These are phyloP conservation scores for Alternaria sp. DNA, from an alignment of 2,329 filamentous ascomycete species.

Conservation along the genomic window DNA sequence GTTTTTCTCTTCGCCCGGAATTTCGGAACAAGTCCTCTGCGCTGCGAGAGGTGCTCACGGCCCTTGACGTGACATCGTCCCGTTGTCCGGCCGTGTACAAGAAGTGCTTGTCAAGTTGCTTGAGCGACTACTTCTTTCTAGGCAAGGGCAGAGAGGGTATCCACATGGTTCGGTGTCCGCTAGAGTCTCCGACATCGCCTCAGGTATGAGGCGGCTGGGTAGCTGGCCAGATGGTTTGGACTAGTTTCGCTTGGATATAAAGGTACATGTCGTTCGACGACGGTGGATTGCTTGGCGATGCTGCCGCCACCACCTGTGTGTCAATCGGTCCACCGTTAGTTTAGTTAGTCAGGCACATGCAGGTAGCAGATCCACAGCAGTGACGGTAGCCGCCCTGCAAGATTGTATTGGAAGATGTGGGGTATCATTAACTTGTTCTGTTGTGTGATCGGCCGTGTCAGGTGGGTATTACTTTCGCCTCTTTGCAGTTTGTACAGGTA, in stretches of 20 bases:
- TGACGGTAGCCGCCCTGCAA: not conserved
- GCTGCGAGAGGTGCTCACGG: not conserved
- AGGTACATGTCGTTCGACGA: not conserved
- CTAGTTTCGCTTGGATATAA: not conserved
- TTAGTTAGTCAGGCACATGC: not conserved
- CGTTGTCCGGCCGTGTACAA: not conserved
- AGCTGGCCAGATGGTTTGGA: not conserved
- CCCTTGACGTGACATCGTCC: not conserved
- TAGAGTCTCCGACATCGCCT: not conserved
- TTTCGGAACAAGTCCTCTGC: not conserved
- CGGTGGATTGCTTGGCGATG: not conserved
- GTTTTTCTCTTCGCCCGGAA: not conserved
- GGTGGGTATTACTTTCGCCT: conserved; percentile 1
- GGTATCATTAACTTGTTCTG: conserved; percentile 29
- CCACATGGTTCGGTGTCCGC: not conserved
- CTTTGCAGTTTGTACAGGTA: conserved; percentile 22
- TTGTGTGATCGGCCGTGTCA: conserved; percentile 19
- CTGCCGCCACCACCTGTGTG: not conserved
- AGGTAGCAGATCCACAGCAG: not conserved
- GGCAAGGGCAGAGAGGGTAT: not conserved
- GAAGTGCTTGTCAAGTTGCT: not conserved
- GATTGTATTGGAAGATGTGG: conserved; percentile 11
- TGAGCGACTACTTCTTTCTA: not conserved
- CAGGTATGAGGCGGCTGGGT: not conserved
- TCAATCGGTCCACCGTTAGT: not conserved